Evolutionary conservation across 139 green algal species (phyloP), one percentile per base, ranked within the genome.

Genomic region (Mesotaenium endlicherianum): DNA sequence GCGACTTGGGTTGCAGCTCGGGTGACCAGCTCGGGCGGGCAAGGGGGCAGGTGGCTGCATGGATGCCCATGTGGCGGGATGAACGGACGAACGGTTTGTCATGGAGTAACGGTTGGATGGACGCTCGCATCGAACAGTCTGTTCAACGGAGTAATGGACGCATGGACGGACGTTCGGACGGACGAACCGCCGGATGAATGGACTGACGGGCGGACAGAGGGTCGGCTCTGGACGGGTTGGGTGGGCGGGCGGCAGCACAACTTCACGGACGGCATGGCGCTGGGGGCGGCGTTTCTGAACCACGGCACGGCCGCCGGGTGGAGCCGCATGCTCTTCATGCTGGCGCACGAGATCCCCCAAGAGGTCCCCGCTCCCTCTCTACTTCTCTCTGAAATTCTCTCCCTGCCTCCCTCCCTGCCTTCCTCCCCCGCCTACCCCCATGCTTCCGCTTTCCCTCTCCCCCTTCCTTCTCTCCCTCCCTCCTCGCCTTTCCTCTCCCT

Each of bases 201-300:
- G n/a, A n/a, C n/a, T n/a, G n/a, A n/a, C n/a, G n/a, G n/a, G n/a
- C n/a, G n/a, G n/a, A n/a, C n/a, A n/a, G n/a, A n/a, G n/a, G n/a
- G n/a, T n/a, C n/a, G n/a, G n/a, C n/a, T n/a, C n/a, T n/a, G n/a
- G n/a, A n/a, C n/a, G n/a, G n/a, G n/a, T n/a, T n/a, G n/a, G n/a
- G n/a, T n/a, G n/a, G n/a, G n/a, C 26, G 71, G n/a, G n/a, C n/a
- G n/a, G n/a, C 60, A 84, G 79, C 87, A 90, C 75, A 90, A 90
- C 53, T 89, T 90, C 50, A 90, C 87, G 4, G 87, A 90, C 74
- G 87, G 87, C 44, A 85, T 89, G 72, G 64, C 76, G 44, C 47
- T 90, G 2, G 87, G 77, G 2, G 70, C 78, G 14, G 77, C 87
- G 5, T 90, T 87, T 44, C n/a, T 83, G 20, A 20, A 43, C 36